Percentiles rank a stretch among this genome's conserved stretches.
Conservation (phyloP, 805 yeast genomes). For the Sugiyamaella qingdaonensis region DNA sequence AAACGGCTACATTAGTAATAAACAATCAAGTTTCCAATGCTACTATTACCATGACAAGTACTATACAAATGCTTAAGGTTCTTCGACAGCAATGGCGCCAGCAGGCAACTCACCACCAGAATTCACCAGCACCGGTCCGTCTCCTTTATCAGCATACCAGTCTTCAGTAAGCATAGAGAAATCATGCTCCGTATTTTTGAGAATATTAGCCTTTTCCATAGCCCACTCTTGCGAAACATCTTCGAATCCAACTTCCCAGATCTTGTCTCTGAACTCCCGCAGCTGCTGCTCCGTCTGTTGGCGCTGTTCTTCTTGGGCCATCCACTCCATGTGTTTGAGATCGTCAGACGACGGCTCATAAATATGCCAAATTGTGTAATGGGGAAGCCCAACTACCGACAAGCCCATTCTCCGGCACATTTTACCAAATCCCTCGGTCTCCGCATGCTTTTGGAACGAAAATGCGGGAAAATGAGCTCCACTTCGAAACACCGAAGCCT, state of each 20-base stretch:
- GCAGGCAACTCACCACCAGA: slow-evolving; percentile 3
- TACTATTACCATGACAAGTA: neutral
- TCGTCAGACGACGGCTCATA: slow-evolving; percentile 95
- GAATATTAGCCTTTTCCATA: slow-evolving; percentile 61
- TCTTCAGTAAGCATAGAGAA: slow-evolving; percentile 24
- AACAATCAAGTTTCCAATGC: neutral
- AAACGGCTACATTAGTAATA: slow-evolving; percentile 1
- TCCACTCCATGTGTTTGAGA: slow-evolving; percentile 52
- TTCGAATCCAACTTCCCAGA: slow-evolving; percentile 74
- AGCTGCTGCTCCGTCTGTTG: slow-evolving; percentile 34
- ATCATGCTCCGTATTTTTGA: slow-evolving; percentile 65
- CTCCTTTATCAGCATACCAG: slow-evolving; percentile 19
- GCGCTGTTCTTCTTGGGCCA: slow-evolving; percentile 33
- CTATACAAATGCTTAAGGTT: neutral
- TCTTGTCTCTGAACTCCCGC: slow-evolving; percentile 33
- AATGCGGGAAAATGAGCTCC: slow-evolving; percentile 97
- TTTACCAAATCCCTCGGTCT: slow-evolving; percentile 94
- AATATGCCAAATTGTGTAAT: slow-evolving; percentile 94
- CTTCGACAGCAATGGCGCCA: slow-evolving; percentile 11
- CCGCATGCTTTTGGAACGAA: slow-evolving; percentile 92
- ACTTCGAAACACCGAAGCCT: slow-evolving; percentile 74
- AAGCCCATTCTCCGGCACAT: slow-evolving; percentile 82
- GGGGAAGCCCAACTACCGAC: slow-evolving; percentile 84
- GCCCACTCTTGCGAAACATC: slow-evolving; percentile 73
- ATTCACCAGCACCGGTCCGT: neutral